Conservation (phyloP, 257 asterid species). For the Lavandula angustifolia region DNA sequence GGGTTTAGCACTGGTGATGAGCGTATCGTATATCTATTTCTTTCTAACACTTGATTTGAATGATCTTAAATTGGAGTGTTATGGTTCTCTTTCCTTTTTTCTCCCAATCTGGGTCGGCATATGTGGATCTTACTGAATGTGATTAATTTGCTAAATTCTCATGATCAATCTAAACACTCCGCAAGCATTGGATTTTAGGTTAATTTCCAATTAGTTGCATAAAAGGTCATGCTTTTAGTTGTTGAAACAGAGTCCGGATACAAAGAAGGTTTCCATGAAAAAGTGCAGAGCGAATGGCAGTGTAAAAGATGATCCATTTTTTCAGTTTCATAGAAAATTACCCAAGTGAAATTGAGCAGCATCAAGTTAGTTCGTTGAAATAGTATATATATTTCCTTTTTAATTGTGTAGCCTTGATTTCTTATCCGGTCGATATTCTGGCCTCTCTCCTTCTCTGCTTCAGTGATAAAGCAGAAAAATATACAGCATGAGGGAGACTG, state of each 20-base stretch:
- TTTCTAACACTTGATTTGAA: constrained; percentile 13
- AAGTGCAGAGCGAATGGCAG: not conserved
- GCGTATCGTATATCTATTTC: not conserved
- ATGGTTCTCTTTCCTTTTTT: constrained; percentile 8
- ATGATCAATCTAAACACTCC: constrained; percentile 13
- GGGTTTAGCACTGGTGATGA: constrained; percentile 1
- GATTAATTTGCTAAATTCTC: constrained; percentile 5
- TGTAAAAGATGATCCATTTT: not conserved
- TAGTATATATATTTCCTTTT: not conserved
- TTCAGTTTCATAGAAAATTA: not conserved
- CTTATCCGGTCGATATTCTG: constrained; percentile 16
- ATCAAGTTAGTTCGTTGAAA: not conserved
- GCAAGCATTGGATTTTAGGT: constrained; percentile 16
- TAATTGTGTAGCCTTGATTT: not conserved
- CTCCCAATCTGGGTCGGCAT: not conserved
- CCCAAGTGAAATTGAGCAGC: not conserved
- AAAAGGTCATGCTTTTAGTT: constrained; percentile 8
- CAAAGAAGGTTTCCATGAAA: not conserved
- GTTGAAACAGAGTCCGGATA: not conserved
- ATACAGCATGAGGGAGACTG: constrained; percentile 71
- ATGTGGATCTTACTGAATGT: constrained; percentile 24
- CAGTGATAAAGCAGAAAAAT: constrained; percentile 38
- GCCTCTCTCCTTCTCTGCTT: constrained; percentile 32
- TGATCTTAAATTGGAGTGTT: constrained; percentile 12
- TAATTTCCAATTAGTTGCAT: constrained; percentile 4